Base-by-base conservation (phyloP, 2,329 filamentous ascomycete genomes). In the Colletotrichum truncatum region DNA sequence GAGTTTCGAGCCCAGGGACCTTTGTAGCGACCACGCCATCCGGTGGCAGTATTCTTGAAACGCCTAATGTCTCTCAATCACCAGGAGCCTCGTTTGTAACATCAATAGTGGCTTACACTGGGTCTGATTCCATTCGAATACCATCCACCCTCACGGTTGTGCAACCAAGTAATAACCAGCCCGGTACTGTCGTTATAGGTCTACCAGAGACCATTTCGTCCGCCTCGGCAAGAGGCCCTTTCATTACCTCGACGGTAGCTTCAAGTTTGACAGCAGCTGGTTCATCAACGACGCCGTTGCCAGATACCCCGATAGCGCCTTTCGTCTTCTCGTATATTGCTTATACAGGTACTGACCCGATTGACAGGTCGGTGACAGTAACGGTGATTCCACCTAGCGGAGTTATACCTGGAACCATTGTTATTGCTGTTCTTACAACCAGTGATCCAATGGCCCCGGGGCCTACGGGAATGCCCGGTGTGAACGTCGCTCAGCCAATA, bases 141-240 rank as follows among this genome's bases (percentile, higher is more conserved):
- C 48, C 54, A 25, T 66, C 62, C 2, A 68, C 66, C 5, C 57
- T 67, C 6, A 56, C 52, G 6, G 43, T 67, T 6, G 32, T 66
- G 3, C 39, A 46, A 6, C 64, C 64, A 4, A 67, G 56, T 8
- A 60, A 61, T 6, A 51, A 21, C 4, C 25, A 46, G 14, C 36
- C 60, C 12, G 66, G 62, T 7, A 66, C 66, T 0, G 63, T 67
- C 6, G 12, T 69, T 8, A 38, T 64, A 25, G 58, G 58, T 2
- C 18, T 62, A 14, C 58, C 58, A 1, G 38, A 26, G 4, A 14
- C 56, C 9, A 6, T 23, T 2, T 11, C 30, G 30, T n/a, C 11
- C 49, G 39, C 6, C 36, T 51, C 4, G 39, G 39, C 4, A 12
- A 21, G 16, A n/a, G 57, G 46, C 12, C 46, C 57, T 1, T 62